These are phyloP conservation scores for Castanospermum australe DNA, from an alignment of 306 rosid genomes.

Conservation along the genomic window DNA sequence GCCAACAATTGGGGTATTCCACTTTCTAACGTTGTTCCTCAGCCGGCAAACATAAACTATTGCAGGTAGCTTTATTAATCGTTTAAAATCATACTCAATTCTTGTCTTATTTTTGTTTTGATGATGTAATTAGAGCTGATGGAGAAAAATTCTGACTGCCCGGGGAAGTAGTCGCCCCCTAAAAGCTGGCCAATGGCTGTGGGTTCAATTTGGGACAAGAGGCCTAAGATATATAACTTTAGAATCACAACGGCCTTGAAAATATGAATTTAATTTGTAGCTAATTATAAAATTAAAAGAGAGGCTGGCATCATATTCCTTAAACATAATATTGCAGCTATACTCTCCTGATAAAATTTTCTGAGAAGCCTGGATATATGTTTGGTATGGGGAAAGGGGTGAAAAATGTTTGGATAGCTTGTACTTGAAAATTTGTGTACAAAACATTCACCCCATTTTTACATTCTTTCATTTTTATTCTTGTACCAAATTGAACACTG, in stretches of 20 bases:
- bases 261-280: neutral
- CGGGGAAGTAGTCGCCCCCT: neutral
- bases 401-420: too few relatives aligned
- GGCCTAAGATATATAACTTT: neutral
- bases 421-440: too few relatives aligned
- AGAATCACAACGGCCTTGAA: neutral
- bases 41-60: conserved; percentile 43
- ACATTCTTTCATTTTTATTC: too few relatives aligned
- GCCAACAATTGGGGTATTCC: conserved; percentile 56
- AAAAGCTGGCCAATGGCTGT: neutral
- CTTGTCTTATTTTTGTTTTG: neutral
- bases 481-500: too few relatives aligned
- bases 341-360: neutral
- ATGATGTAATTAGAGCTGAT: neutral
- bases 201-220: neutral
- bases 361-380: neutral
- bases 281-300: neutral
- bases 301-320: neutral
- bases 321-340: neutral
- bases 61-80: conserved; percentile 49
- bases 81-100: neutral
- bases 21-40: conserved; percentile 54
- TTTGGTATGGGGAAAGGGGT: too few relatives aligned
- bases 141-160: neutral
- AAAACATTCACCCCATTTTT: too few relatives aligned